These are phyloP conservation scores for Malbranchea zuffiana DNA, from an alignment of 2,329 filamentous ascomycete genomes.

Conservation along the genomic window DNA sequence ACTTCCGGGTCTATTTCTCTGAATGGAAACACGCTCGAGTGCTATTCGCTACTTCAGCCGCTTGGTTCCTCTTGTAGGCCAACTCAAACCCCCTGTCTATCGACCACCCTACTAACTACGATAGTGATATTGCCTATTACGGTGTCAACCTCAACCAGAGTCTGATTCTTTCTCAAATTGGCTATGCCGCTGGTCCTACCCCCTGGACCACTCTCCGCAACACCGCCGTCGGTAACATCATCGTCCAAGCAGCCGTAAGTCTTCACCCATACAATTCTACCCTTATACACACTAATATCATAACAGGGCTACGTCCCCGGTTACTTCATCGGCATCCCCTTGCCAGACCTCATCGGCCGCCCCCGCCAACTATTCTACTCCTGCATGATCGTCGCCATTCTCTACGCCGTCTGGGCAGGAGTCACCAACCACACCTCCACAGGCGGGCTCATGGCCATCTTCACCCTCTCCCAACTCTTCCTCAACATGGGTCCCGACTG, in stretches of 20 bases:
- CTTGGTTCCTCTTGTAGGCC: not conserved
- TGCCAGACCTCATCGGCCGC: not conserved
- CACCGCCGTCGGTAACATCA: not conserved
- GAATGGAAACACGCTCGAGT: not conserved
- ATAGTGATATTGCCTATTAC: not conserved
- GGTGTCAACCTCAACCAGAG: not conserved
- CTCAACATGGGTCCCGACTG: constrained; percentile 4
- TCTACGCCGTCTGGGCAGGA: not conserved
- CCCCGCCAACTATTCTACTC: not conserved
- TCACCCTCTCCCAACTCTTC: constrained; percentile 2
- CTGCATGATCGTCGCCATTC: not conserved
- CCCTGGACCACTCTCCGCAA: not conserved
- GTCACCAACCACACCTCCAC: not conserved
- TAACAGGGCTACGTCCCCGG: not conserved
- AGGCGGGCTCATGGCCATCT: not conserved
- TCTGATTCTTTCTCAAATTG: not conserved
- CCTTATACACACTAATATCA: not conserved
- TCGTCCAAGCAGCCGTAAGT: not conserved
- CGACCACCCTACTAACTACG: not conserved
- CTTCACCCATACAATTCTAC: not conserved
- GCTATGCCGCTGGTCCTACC: not conserved
- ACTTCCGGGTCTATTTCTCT: not conserved
- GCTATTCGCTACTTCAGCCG: not conserved
- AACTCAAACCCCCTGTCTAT: too few species aligned
- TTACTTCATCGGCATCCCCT: not conserved